Percentiles rank a stretch among this genome's conserved stretches.
These are phyloP conservation scores for Grosmannia huntii DNA, from an alignment of 2,329 filamentous ascomycete genomes.

Conservation along the genomic window DNA sequence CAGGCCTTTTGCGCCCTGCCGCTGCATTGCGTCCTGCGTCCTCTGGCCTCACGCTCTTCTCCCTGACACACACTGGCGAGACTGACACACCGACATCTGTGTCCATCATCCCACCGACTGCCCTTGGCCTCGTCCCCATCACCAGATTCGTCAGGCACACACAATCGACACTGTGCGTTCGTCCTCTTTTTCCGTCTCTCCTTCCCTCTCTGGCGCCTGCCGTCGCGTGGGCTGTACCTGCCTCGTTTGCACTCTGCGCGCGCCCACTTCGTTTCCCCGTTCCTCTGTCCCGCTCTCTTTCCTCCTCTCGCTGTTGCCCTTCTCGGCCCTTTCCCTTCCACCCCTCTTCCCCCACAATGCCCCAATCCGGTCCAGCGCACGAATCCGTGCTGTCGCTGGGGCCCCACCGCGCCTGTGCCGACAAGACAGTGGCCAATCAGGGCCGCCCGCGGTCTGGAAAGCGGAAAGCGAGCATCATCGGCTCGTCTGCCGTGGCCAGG, in stretches of 20 bases:
- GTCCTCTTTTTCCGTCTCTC: too few species aligned
- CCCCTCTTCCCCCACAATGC: constrained; percentile 1
- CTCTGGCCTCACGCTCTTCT: too few species aligned
- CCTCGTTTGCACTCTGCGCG: too few species aligned
- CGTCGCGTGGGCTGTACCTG: too few species aligned
- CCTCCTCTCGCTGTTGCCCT: not conserved
- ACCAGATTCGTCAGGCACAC: too few species aligned
- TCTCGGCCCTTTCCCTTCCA: not conserved
- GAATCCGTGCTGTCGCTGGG: not conserved
- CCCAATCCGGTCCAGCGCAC: not conserved
- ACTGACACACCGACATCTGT: too few species aligned
- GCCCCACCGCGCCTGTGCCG: not conserved
- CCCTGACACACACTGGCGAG: too few species aligned
- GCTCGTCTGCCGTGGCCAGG: not conserved
- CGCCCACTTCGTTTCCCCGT: not conserved
- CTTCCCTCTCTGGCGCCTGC: too few species aligned
- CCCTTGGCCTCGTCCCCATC: too few species aligned
- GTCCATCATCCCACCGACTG: too few species aligned
- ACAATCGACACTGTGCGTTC: too few species aligned
- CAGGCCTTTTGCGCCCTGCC: not conserved
- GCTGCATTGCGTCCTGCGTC: too few species aligned
- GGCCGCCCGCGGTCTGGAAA: not conserved
- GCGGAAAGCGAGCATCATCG: not conserved
- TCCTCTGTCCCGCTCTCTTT: not conserved
- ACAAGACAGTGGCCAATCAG: not conserved